A percentile compares a stretch with the other conserved stretches of the same genome.
Evolutionary conservation across 1,284 basidiomycete species (phyloP).

Genomic region (Moniliophthora roreri): DNA sequence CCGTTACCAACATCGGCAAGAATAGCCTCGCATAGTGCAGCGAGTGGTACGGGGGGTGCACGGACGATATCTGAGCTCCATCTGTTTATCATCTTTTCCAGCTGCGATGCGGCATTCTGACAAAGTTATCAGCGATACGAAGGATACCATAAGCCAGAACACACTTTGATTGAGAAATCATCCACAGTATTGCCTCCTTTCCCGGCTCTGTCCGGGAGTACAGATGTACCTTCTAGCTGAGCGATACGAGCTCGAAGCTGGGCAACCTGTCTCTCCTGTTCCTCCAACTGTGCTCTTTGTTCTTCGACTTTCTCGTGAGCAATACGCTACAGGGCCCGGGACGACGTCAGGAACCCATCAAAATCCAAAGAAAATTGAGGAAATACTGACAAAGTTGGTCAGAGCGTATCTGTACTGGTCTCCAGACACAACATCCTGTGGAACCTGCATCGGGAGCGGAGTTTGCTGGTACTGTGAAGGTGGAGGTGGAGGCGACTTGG

Average conservation of each 20-base stretch:
- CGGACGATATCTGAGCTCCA: conserved; percentile 78
- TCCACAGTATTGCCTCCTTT: conserved; percentile 67
- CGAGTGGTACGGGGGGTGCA: conserved; percentile 51
- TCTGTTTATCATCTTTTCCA: conserved; percentile 78
- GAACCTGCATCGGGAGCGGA: conserved; percentile 26
- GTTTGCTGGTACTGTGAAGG: conserved; percentile 8
- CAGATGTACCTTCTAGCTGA: conserved; percentile 63
- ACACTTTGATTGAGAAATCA: conserved; percentile 80
- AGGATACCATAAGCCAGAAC: conserved; percentile 15
- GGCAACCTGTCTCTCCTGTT: conserved; percentile 80
- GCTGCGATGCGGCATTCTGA: conserved; percentile 72
- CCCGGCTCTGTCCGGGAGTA: conserved; percentile 31
- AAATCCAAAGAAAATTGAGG: background rate
- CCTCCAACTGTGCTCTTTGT: conserved; percentile 72
- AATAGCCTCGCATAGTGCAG: conserved; percentile 55
- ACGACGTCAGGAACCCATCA: background rate
- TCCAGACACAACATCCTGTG: conserved; percentile 58
- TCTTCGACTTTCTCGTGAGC: conserved; percentile 85
- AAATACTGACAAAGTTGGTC: conserved; percentile 67
- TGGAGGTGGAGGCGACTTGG: background rate
- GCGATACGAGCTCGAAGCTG: conserved; percentile 67
- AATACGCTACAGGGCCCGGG: conserved; percentile 51
- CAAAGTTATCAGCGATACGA: background rate
- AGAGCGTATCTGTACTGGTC: conserved; percentile 79
- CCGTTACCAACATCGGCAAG: conserved; percentile 58